Evolutionary conservation across 1,139 yeast genomes (phyloP).

Genomic region (Taphrina wiesneri): DNA sequence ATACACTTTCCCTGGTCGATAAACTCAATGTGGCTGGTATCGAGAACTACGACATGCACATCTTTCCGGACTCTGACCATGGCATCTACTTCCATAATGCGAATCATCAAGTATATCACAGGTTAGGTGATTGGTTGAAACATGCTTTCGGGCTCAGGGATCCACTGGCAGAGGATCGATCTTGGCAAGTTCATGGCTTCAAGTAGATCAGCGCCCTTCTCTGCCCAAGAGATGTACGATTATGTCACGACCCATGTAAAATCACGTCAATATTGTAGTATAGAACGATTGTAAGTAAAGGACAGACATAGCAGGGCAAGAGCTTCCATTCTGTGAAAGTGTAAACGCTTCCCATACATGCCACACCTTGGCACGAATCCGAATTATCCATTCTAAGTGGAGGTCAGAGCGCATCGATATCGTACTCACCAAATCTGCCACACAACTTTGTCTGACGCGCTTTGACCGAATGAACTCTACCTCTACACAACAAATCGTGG

Average conservation of each 20-base stretch:
- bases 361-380: neutral
- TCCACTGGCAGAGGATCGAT: slow-evolving; percentile 22
- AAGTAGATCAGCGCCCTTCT: neutral
- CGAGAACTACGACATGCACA: slow-evolving; percentile 83
- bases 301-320: too few relatives aligned
- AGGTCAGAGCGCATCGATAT: neutral
- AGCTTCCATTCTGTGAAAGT: too few relatives aligned
- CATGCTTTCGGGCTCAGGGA: slow-evolving; percentile 23
- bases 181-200: slow-evolving; percentile 20
- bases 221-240: neutral
- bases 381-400: neutral
- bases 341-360: too few relatives aligned
- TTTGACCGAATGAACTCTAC: neutral
- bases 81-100: slow-evolving; percentile 79
- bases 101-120: slow-evolving; percentile 69
- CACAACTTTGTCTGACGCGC: slow-evolving; percentile 7
- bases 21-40: slow-evolving; percentile 60
- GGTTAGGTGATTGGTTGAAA: slow-evolving; percentile 66
- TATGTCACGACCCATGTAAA: neutral
- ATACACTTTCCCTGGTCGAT: slow-evolving; percentile 75
- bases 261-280: neutral
- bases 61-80: slow-evolving; percentile 94
- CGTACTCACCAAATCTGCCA: neutral
- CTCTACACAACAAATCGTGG: neutral
- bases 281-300: neutral